Conservation (phyloP, 345 rosid genomes). For the Camelina laxa region DNA sequence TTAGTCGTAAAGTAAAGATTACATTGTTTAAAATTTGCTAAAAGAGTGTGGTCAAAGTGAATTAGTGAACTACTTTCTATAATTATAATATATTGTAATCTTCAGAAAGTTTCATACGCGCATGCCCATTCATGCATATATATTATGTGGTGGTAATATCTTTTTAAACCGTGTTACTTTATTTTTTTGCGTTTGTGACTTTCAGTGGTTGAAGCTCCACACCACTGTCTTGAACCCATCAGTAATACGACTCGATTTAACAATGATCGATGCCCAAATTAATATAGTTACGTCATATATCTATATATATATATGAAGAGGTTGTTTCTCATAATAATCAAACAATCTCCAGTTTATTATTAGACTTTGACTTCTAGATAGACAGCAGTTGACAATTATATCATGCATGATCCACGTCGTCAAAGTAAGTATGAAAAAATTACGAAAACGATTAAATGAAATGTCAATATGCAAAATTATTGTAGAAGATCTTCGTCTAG, state of each 20-base stretch:
- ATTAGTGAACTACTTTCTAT: conserved; percentile 9
- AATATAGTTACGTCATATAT: background rate
- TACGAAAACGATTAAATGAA: conserved; percentile 12
- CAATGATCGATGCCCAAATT: conserved; percentile 11
- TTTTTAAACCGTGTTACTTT: conserved; percentile 24
- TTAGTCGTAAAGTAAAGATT: conserved; percentile 37
- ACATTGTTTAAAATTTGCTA: background rate
- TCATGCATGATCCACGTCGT: conserved; percentile 14
- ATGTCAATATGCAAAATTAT: conserved; percentile 33
- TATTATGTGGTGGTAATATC: background rate
- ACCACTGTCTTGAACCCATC: background rate
- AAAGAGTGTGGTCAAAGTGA: conserved; percentile 17
- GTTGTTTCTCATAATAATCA: conserved; percentile 16
- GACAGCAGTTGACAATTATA: conserved; percentile 13
- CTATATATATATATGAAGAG: background rate
- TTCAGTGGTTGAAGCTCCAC: conserved; percentile 5
- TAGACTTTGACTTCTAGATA: conserved; percentile 34
- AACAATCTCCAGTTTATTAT: conserved; percentile 5
- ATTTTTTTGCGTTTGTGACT: conserved; percentile 11
- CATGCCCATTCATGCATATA: conserved; percentile 17
- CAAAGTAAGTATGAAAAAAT: conserved; percentile 28
- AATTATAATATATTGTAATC: background rate
- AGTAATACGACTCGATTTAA: background rate
- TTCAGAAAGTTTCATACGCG: background rate
- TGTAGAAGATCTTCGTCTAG: conserved; percentile 22